Conservation (phyloP, 169 alveolate species). For the Plasmodium gonderi region DNA sequence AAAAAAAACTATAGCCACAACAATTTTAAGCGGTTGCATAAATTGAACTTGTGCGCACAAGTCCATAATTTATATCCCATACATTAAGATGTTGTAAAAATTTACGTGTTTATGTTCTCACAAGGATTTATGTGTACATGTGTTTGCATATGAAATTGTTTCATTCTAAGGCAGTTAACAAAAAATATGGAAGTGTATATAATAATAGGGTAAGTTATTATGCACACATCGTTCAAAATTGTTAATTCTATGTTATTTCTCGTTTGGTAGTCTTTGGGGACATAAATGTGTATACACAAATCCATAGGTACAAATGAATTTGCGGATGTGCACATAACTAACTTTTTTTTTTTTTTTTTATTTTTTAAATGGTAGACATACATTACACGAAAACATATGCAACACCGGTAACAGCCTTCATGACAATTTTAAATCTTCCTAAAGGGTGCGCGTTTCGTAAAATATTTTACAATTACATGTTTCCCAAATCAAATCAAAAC, state of each 20-base stretch:
- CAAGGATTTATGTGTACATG: too few species aligned
- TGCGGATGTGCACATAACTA: not conserved
- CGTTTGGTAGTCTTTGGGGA: not conserved
- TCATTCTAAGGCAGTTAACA: not conserved
- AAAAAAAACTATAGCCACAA: not conserved
- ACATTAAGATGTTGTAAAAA: not conserved
- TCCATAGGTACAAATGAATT: not conserved
- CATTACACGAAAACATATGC: not conserved
- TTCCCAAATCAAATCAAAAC: not conserved
- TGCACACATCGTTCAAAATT: not conserved
- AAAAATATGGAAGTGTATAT: not conserved
- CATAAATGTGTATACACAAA: conserved; percentile 2
- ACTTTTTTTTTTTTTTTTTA: not conserved
- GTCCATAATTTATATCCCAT: not conserved
- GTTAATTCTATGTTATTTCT: not conserved
- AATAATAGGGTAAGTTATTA: not conserved
- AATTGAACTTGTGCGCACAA: conserved; percentile 3
- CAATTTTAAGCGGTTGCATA: not conserved
- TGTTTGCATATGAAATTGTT: not conserved
- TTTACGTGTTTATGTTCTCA: too few species aligned
- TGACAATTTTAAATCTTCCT: too few species aligned
- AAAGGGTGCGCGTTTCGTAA: not conserved
- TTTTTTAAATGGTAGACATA: not conserved
- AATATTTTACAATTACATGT: not conserved
- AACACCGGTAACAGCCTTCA: not conserved